A percentile compares a stretch with the other conserved stretches of the same genome.
phyloP scores from a whole-genome alignment of 495 filamentous ascomycete genomes.

The Articulospora tetracladia region DNA sequence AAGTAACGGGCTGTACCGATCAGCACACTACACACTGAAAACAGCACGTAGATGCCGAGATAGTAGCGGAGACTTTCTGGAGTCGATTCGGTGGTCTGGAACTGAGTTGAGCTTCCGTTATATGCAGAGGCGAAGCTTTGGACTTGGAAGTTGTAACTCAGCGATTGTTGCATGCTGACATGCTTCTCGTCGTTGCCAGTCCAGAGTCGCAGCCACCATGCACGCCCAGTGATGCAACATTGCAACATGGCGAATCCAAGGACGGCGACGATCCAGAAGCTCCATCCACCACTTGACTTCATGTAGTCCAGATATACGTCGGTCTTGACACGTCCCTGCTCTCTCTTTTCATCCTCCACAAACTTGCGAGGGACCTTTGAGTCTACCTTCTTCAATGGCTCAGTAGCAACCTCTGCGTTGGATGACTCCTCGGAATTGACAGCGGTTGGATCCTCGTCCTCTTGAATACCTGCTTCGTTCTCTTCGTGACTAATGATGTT shows the following conservation, averaged over 20 bases:
- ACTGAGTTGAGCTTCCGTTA: conserved; percentile 5
- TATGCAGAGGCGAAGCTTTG: conserved; percentile 32
- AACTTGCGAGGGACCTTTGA: conserved; percentile 55
- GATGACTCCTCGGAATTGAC: conserved; percentile 38
- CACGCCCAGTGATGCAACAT: conserved; percentile 43
- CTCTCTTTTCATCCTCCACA: conserved; percentile 67
- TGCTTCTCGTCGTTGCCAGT: conserved; percentile 42
- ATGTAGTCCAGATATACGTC: conserved; percentile 64
- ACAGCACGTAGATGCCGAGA: conserved; percentile 60
- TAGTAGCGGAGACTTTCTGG: conserved; percentile 51
- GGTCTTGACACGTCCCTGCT: conserved; percentile 59
- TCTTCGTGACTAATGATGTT: conserved; percentile 49
- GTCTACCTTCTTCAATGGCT: conserved; percentile 38
- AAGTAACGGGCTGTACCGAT: conserved; percentile 23
- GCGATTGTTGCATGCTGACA: conserved; percentile 13
- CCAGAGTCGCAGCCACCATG: conserved; percentile 73
- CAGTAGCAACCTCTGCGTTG: conserved; percentile 20
- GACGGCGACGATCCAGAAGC: conserved; percentile 57
- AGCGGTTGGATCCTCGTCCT: conserved; percentile 40
- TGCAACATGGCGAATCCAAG: conserved; percentile 48
- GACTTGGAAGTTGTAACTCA: conserved; percentile 29
- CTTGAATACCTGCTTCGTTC: conserved; percentile 36
- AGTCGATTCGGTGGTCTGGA: conserved; percentile 12
- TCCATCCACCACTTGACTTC: conserved; percentile 57
- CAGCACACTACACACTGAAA: conserved; percentile 42